A percentile compares a stretch with the other conserved stretches of the same genome.
These are phyloP conservation scores for Alternaria rosae DNA, from an alignment of 2,329 filamentous ascomycete species.

Conservation along the genomic window DNA sequence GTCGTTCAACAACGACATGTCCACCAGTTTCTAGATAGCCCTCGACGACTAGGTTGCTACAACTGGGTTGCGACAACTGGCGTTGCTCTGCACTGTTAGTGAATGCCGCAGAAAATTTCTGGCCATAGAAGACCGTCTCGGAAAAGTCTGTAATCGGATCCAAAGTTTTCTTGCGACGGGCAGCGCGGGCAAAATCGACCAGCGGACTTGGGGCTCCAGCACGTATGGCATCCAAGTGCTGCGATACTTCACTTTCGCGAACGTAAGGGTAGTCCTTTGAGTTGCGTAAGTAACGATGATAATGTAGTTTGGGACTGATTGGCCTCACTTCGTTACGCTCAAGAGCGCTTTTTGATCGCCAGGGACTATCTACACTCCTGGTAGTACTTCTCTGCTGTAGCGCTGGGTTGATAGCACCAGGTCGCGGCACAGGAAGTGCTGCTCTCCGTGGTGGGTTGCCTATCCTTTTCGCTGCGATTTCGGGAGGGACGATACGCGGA, in stretches of 20 bases:
- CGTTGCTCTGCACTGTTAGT: background rate
- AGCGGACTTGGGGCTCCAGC: constrained; percentile 23
- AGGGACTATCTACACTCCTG: background rate
- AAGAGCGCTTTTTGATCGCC: background rate
- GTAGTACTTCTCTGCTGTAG: background rate
- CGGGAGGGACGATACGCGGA: constrained; percentile 15
- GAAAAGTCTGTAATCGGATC: constrained; percentile 15
- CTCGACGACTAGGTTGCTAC: background rate
- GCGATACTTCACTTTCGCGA: constrained; percentile 25
- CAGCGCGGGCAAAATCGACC: background rate
- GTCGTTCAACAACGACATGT: background rate
- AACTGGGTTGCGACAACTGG: background rate
- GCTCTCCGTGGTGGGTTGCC: constrained; percentile 22
- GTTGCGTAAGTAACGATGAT: constrained; percentile 24
- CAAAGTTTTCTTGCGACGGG: background rate
- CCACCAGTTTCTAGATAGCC: background rate
- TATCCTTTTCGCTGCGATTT: constrained; percentile 15
- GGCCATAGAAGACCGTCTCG: constrained; percentile 16
- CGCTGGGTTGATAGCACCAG: background rate
- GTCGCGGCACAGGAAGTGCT: constrained; percentile 7
- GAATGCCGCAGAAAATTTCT: background rate
- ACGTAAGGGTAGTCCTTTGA: constrained; percentile 32
- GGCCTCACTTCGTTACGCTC: constrained; percentile 1
- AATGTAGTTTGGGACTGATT: constrained; percentile 30
- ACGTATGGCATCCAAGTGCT: constrained; percentile 24